Evolutionary conservation across 2,329 filamentous ascomycete species (phyloP).

Genomic region (Akanthomyces muscarius): DNA sequence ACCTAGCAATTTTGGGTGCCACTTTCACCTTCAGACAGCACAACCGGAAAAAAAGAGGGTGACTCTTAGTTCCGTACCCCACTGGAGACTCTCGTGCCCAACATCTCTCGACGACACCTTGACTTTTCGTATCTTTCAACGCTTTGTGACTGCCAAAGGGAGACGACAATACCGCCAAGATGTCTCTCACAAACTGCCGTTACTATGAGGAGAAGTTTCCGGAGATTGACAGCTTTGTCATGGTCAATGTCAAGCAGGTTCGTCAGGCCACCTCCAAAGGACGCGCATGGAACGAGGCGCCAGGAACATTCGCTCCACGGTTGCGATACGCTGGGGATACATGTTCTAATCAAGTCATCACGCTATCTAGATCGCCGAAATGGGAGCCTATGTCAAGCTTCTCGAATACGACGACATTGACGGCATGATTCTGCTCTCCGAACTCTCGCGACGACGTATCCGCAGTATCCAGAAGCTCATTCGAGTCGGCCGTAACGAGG

Average conservation of each 20-base stretch:
- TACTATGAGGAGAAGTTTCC: constrained; percentile 94
- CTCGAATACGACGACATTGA: constrained; percentile 99
- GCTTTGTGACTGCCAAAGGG: constrained; percentile 10
- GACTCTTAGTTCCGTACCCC: constrained; percentile 15
- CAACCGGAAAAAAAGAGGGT: constrained; percentile 12
- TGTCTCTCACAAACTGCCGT: constrained; percentile 94
- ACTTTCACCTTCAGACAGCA: constrained; percentile 4
- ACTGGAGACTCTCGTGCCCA: constrained; percentile 15
- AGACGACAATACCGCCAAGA: constrained; percentile 53
- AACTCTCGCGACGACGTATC: constrained; percentile 96
- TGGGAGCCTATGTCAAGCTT: constrained; percentile 99
- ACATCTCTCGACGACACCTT: constrained; percentile 17
- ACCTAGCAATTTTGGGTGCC: background rate
- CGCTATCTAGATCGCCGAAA: constrained; percentile 81
- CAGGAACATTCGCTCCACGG: background rate
- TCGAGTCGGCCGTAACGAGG: constrained; percentile 94
- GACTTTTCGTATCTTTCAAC: constrained; percentile 7
- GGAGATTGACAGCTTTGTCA: constrained; percentile 99
- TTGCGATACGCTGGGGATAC: background rate
- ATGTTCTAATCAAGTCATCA: background rate
- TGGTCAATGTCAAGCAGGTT: constrained; percentile 99
- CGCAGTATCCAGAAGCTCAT: constrained; percentile 99
- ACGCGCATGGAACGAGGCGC: background rate
- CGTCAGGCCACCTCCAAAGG: constrained; percentile 26
- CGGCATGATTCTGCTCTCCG: constrained; percentile 98